Conservation (phyloP, 2,329 filamentous ascomycete species). For the Salinomyces thailandicus region DNA sequence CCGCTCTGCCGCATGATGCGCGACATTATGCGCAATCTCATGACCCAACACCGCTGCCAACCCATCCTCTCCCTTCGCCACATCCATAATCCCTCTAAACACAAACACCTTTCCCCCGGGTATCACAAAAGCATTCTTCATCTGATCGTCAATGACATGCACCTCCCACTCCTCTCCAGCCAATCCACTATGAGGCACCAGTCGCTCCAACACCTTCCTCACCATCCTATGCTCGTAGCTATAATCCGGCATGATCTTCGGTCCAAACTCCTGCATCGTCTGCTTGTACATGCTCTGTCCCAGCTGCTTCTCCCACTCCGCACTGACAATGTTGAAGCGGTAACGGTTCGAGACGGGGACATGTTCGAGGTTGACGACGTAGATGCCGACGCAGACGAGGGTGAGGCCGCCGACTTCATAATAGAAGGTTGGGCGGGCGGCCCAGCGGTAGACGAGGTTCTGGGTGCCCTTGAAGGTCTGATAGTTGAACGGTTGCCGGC, state of each 20-base stretch:
- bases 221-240: conserved; percentile 50
- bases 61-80: conserved; percentile 56
- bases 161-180: conserved; percentile 55
- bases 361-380: conserved; percentile 58
- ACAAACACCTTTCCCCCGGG: conserved; percentile 73
- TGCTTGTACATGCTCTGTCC: conserved; percentile 46
- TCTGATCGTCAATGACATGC: conserved; percentile 58
- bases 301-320: conserved; percentile 44
- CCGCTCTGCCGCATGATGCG: conserved; percentile 57
- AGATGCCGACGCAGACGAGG: conserved; percentile 43
- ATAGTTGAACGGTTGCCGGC: conserved; percentile 21
- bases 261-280: conserved; percentile 46
- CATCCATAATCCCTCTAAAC: conserved; percentile 59
- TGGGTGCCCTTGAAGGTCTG: conserved; percentile 18
- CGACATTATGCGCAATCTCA: conserved; percentile 68
- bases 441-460: conserved; percentile 28
- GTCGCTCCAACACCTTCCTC: conserved; percentile 51
- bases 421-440: conserved; percentile 36
- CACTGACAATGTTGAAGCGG: conserved; percentile 60
- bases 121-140: conserved; percentile 64
- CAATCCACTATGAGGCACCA: conserved; percentile 59
- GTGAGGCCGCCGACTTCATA: conserved; percentile 35
- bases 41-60: conserved; percentile 68
- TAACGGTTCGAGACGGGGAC: conserved; percentile 58
- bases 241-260: conserved; percentile 47